Evolutionary conservation across 805 yeast genomes (phyloP).

Genomic region (Teunomyces lycoperdinae): DNA sequence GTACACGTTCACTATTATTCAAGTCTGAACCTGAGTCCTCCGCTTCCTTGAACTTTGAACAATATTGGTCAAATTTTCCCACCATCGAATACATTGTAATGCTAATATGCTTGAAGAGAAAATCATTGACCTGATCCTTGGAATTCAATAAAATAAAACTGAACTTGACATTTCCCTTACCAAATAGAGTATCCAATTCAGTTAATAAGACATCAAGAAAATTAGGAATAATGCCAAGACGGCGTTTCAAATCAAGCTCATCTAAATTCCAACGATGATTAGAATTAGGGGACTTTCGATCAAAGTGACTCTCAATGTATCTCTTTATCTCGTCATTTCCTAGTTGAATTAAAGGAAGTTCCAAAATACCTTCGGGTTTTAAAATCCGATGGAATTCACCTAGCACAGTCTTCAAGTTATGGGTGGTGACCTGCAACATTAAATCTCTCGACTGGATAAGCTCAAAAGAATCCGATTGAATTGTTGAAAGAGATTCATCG

Average conservation of each 20-base stretch:
- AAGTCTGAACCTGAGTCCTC: constrained; percentile 10
- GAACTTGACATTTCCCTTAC: constrained; percentile 30
- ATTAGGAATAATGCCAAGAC: constrained; percentile 24
- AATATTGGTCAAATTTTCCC: constrained; percentile 29
- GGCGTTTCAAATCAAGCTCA: constrained; percentile 7
- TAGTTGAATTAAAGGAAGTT: constrained; percentile 23
- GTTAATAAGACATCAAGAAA: constrained; percentile 20
- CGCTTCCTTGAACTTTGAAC: constrained; percentile 15
- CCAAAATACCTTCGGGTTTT: constrained; percentile 33
- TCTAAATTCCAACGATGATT: constrained; percentile 6
- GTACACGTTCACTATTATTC: constrained; percentile 9
- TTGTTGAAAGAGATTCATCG: constrained; percentile 9
- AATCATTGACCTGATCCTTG: constrained; percentile 28
- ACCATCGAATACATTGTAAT: constrained; percentile 30
- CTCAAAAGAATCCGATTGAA: constrained; percentile 21
- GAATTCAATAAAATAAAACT: constrained; percentile 27
- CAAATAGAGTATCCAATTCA: constrained; percentile 28
- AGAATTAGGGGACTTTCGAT: not conserved
- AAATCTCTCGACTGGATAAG: constrained; percentile 37
- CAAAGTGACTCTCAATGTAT: constrained; percentile 4
- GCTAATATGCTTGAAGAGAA: constrained; percentile 26
- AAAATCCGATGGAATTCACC: constrained; percentile 35
- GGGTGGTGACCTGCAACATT: constrained; percentile 26
- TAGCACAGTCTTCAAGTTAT: constrained; percentile 24
- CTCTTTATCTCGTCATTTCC: constrained; percentile 11